Conservation (phyloP, 2,329 filamentous ascomycete species). For the Laburnicola sp. region DNA sequence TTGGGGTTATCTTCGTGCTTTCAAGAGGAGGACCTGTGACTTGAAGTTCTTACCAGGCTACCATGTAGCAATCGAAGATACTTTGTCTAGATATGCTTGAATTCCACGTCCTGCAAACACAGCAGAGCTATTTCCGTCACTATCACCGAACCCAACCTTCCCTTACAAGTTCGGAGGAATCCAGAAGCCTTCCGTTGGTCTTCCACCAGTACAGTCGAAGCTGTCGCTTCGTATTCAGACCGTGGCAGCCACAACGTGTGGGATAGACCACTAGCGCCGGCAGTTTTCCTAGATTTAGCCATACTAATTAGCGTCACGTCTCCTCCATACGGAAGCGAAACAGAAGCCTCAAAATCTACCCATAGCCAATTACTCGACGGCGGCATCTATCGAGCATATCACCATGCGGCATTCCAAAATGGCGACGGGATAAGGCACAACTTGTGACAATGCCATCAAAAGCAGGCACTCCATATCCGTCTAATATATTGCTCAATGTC, state of each 20-base stretch:
- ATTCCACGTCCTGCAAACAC: neutral
- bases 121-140: too few relatives aligned
- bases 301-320: slow-evolving; percentile 9
- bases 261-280: slow-evolving; percentile 4
- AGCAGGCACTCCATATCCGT: slow-evolving; percentile 5
- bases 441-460: neutral
- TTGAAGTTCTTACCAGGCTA: neutral
- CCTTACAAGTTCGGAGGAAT: neutral
- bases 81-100: neutral
- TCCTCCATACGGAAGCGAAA: slow-evolving; percentile 8
- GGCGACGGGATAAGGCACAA: neutral
- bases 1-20: neutral
- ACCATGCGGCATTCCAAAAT: neutral
- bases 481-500: neutral
- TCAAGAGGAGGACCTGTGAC: neutral
- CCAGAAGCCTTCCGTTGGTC: neutral
- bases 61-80: slow-evolving; percentile 8
- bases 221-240: too few relatives aligned
- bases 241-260: too few relatives aligned
- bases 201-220: neutral
- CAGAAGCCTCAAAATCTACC: too few relatives aligned
- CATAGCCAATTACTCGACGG: too few relatives aligned
- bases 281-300: slow-evolving; percentile 16
- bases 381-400: slow-evolving; percentile 20
- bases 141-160: neutral